A percentile compares a stretch with the other conserved stretches of the same genome.
Conservation (phyloP, 306 rosid genomes). For the Carpinus viminea region DNA sequence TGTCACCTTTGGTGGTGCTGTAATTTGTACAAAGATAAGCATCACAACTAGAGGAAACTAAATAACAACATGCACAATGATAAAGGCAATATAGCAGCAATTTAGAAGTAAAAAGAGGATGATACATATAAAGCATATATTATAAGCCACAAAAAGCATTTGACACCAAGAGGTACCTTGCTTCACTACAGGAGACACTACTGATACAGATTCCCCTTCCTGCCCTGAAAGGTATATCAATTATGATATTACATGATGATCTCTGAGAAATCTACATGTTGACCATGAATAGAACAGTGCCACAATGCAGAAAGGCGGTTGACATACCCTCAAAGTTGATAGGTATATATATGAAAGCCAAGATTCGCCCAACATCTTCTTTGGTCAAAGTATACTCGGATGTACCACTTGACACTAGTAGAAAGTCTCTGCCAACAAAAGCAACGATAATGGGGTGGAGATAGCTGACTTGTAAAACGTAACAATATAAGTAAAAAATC, state of each 20-base stretch:
- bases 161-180: constrained; percentile 63
- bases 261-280: constrained; percentile 13
- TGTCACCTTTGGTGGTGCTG: constrained; percentile 93
- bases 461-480: constrained; percentile 23
- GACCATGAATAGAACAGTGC: constrained; percentile 20
- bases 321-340: constrained; percentile 85
- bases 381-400: constrained; percentile 79
- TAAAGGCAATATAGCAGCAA: constrained; percentile 15
- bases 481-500: constrained; percentile 9
- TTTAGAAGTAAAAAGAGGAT: neutral
- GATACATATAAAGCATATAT: neutral
- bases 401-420: constrained; percentile 73
- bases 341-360: constrained; percentile 81
- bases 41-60: constrained; percentile 15
- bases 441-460: constrained; percentile 22
- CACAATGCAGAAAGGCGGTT: constrained; percentile 14
- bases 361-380: constrained; percentile 79
- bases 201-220: constrained; percentile 80
- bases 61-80: constrained; percentile 19
- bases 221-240: constrained; percentile 60
- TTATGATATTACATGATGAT: constrained; percentile 21
- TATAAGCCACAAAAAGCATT: constrained; percentile 20
- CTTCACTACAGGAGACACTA: constrained; percentile 61
- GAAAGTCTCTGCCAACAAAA: constrained; percentile 54
- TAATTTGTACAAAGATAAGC: constrained; percentile 33